Percentiles rank a stretch among this genome's conserved stretches.
Evolutionary conservation across 2,329 filamentous ascomycete species (phyloP).

Genomic region (Trichoderma atrobrunneum): DNA sequence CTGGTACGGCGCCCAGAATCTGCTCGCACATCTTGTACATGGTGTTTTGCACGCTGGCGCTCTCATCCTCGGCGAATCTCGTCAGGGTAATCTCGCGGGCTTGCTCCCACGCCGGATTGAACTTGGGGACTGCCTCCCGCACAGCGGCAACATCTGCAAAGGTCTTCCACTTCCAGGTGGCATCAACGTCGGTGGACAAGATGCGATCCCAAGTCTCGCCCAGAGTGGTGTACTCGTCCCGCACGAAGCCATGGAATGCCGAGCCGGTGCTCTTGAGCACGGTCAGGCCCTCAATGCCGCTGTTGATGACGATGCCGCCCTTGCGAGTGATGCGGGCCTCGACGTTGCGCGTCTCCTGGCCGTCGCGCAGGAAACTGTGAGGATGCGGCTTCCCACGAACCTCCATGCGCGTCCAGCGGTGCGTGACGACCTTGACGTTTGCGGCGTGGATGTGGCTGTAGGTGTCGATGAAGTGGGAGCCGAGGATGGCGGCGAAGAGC

Average conservation of each 20-base stretch:
- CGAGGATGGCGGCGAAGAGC: slow-evolving; percentile 81
- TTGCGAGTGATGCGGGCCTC: slow-evolving; percentile 67
- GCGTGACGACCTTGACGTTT: slow-evolving; percentile 76
- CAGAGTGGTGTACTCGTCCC: slow-evolving; percentile 90
- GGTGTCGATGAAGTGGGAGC: slow-evolving; percentile 80
- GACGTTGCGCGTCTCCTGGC: slow-evolving; percentile 81
- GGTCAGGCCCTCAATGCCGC: slow-evolving; percentile 74
- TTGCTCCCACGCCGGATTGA: slow-evolving; percentile 74
- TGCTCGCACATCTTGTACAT: slow-evolving; percentile 98
- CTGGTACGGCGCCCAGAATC: slow-evolving; percentile 73
- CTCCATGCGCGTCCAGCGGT: slow-evolving; percentile 87
- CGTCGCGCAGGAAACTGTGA: slow-evolving; percentile 90
- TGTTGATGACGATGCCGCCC: slow-evolving; percentile 71
- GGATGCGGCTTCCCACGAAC: slow-evolving; percentile 88
- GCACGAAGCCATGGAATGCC: slow-evolving; percentile 90
- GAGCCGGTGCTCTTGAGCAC: slow-evolving; percentile 97
- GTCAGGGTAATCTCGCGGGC: slow-evolving; percentile 86
- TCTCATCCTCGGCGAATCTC: slow-evolving; percentile 85
- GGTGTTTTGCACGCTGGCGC: slow-evolving; percentile 89
- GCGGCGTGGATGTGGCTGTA: slow-evolving; percentile 87
- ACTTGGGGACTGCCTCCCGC: slow-evolving; percentile 59
- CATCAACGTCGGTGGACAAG: slow-evolving; percentile 87
- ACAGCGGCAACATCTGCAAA: slow-evolving; percentile 69
- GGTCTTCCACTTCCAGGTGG: slow-evolving; percentile 78
- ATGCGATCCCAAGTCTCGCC: slow-evolving; percentile 93